phyloP scores from a whole-genome alignment of 306 rosid genomes.

The Dryas alaskensis region DNA sequence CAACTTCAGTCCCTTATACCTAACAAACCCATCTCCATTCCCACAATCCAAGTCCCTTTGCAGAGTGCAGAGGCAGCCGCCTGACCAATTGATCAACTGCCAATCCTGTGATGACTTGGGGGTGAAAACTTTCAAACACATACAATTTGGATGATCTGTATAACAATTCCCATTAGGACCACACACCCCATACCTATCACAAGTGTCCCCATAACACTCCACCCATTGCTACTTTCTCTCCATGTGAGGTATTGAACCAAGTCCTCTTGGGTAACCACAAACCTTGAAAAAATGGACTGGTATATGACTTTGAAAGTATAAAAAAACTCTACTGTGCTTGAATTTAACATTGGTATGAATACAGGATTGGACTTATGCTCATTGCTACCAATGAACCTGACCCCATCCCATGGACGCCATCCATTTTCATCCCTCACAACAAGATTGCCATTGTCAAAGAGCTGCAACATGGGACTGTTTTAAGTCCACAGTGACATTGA shows the following conservation, averaged over 20 bases:
- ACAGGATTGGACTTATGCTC: conserved; percentile 18
- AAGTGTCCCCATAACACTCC: conserved; percentile 10
- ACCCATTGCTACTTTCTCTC: conserved; percentile 4
- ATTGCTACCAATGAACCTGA: conserved; percentile 22
- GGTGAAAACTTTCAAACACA: conserved; percentile 22
- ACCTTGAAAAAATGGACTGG: conserved; percentile 11
- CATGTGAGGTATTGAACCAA: background rate
- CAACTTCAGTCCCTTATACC: conserved; percentile 19
- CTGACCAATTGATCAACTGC: conserved; percentile 14
- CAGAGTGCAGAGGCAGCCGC: conserved; percentile 22
- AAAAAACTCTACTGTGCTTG: conserved; percentile 17
- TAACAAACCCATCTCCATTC: conserved; percentile 28
- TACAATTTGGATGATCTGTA: conserved; percentile 1
- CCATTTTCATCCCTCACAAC: conserved; percentile 18
- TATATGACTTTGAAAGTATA: conserved; percentile 16
- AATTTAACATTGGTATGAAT: conserved; percentile 17
- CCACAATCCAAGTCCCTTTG: conserved; percentile 19
- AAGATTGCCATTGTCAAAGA: conserved; percentile 27
- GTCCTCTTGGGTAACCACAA: conserved; percentile 20
- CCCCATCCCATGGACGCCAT: conserved; percentile 38
- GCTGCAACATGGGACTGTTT: conserved; percentile 10
- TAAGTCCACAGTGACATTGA: background rate
- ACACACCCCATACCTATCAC: conserved; percentile 25
- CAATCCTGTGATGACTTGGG: conserved; percentile 32
- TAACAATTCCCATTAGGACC: conserved; percentile 30